phyloP scores from a whole-genome alignment of 1,139 yeast genomes.

The Lizanozyma gosingica region DNA sequence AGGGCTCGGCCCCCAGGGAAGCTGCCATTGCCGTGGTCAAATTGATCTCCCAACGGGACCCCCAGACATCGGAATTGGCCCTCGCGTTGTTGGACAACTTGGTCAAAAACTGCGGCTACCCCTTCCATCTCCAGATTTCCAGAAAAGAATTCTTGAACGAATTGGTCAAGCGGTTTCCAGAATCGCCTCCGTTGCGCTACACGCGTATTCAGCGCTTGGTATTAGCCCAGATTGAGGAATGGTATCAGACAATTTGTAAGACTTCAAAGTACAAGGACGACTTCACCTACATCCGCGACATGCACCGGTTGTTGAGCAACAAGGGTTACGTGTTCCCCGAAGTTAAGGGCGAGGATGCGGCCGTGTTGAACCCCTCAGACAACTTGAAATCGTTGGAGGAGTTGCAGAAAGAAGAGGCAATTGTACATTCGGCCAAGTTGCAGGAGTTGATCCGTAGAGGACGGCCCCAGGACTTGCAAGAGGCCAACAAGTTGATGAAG shows the following conservation, averaged over 20 bases:
- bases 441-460: conserved; percentile 95
- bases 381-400: conserved; percentile 84
- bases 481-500: conserved; percentile 94
- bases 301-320: conserved; percentile 83
- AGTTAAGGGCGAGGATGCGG: conserved; percentile 81
- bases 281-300: conserved; percentile 84
- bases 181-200: conserved; percentile 83
- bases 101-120: conserved; percentile 96
- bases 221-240: conserved; percentile 87
- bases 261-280: conserved; percentile 89
- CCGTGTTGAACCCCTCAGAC: conserved; percentile 89
- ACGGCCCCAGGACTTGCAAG: conserved; percentile 89
- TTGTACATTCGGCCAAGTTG: conserved; percentile 89
- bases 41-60: conserved; percentile 72
- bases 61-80: conserved; percentile 64
- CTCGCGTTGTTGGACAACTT: conserved; percentile 66
- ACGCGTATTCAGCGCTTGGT: conserved; percentile 76
- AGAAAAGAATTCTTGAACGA: conserved; percentile 92
- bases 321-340: conserved; percentile 92
- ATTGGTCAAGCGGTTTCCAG: conserved; percentile 88
- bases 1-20: conserved; percentile 85
- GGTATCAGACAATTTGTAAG: conserved; percentile 93
- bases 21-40: conserved; percentile 89
- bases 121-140: conserved; percentile 89
- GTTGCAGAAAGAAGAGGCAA: conserved; percentile 82